Evolutionary conservation across 2,329 filamentous ascomycete species (phyloP), one percentile per base, ranked within the genome.

Genomic region (Paecilomyces dactylethromorphus): DNA sequence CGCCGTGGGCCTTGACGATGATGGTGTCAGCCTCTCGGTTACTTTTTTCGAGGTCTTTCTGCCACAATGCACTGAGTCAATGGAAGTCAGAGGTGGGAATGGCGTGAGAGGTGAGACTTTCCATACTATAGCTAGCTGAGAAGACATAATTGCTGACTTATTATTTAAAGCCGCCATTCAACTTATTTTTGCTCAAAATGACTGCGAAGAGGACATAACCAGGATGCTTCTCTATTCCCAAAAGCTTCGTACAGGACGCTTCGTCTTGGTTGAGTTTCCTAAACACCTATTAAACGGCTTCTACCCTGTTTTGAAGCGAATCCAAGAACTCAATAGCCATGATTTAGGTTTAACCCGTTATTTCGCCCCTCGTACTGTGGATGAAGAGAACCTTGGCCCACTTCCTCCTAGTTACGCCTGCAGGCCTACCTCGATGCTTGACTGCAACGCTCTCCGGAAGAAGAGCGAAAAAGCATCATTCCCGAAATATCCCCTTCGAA

Each of bases 1-100:
- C 39, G 55, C 70, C 5, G 58, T 71, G 13, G 64, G 68, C 3
- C 58, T 68, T 24, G 63, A 70, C 39, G 58, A 62, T 6, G 56
- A 62, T 8, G 60, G 58, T 2, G 57, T 60, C 15, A 59, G 63
- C 24, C 54, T 72, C 15, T 70, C 64, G 3, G 61, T 64, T 21
- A 64, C 60, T 24, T 72, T 69, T 56, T 63, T 71, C 55, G 66
- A 68, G 50, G 63, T 69, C 22, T 52, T 58, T 24, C 52, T 62
- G 52, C 57, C 60, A 18, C 62, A 66, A 45, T 63, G 60, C 21
- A 66, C 65, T 2, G 58, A 62, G n/a, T 59, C 69, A 2, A 68
- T 68, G 65, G 60, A 52, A 39, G 50, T 54, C 5, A 56, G 56
- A 8, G 60, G 59, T n/a, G 65, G 65, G n/a, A 63, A 67, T 26